Conservation (phyloP, 306 rosid species). For the Quercus mongolica region DNA sequence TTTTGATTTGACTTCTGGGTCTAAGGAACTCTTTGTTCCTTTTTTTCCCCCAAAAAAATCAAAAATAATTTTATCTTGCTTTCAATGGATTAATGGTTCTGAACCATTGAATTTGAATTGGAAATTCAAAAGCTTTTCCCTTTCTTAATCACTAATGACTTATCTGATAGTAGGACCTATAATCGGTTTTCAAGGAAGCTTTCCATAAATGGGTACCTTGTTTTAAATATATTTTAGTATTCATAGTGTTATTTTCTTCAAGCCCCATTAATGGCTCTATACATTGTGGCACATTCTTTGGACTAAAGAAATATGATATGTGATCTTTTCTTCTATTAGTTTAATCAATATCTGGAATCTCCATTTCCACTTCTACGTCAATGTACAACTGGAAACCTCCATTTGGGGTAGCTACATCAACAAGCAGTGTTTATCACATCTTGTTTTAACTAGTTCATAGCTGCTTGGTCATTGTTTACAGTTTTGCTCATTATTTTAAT, state of each 20-base stretch:
- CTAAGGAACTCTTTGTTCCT: constrained; percentile 3
- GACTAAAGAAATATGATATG: background rate
- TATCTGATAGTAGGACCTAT: background rate
- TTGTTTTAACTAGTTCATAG: constrained; percentile 5
- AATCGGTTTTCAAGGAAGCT: background rate
- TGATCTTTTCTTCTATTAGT: background rate
- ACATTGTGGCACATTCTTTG: background rate
- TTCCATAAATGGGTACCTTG: background rate
- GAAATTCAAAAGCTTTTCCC: constrained; percentile 14
- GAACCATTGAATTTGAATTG: background rate
- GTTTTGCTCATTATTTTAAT: constrained; percentile 10
- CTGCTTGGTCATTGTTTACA: constrained; percentile 8
- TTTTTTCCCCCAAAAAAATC: background rate
- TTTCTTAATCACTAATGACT: constrained; percentile 2
- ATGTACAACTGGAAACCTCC: background rate
- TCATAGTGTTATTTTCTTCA: background rate
- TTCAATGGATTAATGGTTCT: constrained; percentile 6
- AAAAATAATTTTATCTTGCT: background rate
- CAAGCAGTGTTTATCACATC: background rate
- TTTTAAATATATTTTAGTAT: background rate
- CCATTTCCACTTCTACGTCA: background rate
- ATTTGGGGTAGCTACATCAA: constrained; percentile 3
- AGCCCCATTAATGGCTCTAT: constrained; percentile 7
- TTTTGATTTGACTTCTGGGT: constrained; percentile 1
- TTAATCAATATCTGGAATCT: constrained; percentile 4